Evolutionary conservation across 176 grass and related monocot genomes (phyloP).

Genomic region (Bolboschoenus planiculmis): DNA sequence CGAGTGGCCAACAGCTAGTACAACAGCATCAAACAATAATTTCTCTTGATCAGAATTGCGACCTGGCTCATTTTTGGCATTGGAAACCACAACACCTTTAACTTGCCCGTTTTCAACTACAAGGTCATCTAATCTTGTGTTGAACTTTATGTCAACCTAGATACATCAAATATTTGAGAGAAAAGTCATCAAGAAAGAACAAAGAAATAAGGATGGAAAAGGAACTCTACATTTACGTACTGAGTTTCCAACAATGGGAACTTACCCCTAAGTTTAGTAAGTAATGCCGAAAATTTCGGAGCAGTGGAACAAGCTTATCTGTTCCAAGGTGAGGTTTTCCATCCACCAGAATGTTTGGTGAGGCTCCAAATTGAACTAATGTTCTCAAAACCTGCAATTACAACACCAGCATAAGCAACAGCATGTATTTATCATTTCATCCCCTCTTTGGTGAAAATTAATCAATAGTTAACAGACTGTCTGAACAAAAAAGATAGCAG

Average conservation of each 20-base stretch:
- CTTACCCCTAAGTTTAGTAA: conserved; percentile 76
- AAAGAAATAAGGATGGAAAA: neutral
- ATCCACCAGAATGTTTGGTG: conserved; percentile 75
- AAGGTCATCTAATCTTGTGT: conserved; percentile 80
- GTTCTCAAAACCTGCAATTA: conserved; percentile 76
- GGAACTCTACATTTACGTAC: neutral
- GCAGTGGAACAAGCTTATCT: conserved; percentile 77
- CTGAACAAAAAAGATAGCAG: neutral
- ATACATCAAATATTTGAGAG: conserved; percentile 21
- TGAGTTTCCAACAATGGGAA: conserved; percentile 23
- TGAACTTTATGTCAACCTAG: conserved; percentile 83
- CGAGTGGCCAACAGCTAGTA: conserved; percentile 91
- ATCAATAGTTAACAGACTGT: neutral
- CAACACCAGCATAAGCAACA: neutral
- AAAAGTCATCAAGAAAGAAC: neutral
- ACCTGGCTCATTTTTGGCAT: conserved; percentile 40
- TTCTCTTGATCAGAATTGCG: conserved; percentile 36
- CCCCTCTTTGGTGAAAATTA: neutral
- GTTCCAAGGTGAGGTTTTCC: conserved; percentile 97
- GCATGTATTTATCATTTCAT: neutral
- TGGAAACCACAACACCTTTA: conserved; percentile 67
- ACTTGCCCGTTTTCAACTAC: conserved; percentile 70
- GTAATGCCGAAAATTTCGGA: conserved; percentile 76
- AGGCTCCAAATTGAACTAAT: conserved; percentile 89
- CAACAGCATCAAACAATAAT: conserved; percentile 74